Evolutionary conservation across 2,329 filamentous ascomycete species (phyloP), one percentile per base, ranked within the genome.

Genomic region (Cryphonectria naterciae): DNA sequence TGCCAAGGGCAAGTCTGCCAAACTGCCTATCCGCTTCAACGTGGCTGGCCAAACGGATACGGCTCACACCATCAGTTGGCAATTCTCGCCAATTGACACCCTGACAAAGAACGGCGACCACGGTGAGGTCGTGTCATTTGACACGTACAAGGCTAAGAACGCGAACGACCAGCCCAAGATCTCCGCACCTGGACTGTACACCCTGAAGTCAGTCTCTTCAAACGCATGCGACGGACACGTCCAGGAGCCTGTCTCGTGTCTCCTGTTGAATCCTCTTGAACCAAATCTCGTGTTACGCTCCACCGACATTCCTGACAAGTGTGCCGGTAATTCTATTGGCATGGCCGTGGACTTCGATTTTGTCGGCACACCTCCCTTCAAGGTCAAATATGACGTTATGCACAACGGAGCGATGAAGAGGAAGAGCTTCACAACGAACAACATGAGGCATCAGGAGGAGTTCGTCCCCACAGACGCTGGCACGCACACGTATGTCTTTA

Each of bases 221-320:
- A 90, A 92, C 35, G 92, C 90, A 72, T 99, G 96, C 78, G 85
- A 89, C 46, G 96, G 96, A 62, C 95, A 98, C 75, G 90, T 99
- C 5, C 87, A 95, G 74, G 96, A 99, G 79, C 96, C 96, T 39
- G 93, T 95, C 2, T 96, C 95, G n/a, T 98, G 95, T 79, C 85
- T 97, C 71, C 84, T 99, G 68, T 86, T 97, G 74, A 99, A 98
- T 75, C 96, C 96, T 6, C 91, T 96, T 0, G 91, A 97, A 81
- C 96, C 96, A 13, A 89, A 91, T 69, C 80, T 99, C 70, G 85
- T 88, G 5, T 84, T 99, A 65, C 87, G 87, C 43, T 86, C 90
- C 8, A 92, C 97, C 75, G 91, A 94, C 73, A 94, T 99, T 60
- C 92, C 93, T 67, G 96, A 99, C 80, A 97, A 97, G 79, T 99